phyloP scores from a whole-genome alignment of 2,329 filamentous ascomycete species.

The Plectosphaerella sp. region DNA sequence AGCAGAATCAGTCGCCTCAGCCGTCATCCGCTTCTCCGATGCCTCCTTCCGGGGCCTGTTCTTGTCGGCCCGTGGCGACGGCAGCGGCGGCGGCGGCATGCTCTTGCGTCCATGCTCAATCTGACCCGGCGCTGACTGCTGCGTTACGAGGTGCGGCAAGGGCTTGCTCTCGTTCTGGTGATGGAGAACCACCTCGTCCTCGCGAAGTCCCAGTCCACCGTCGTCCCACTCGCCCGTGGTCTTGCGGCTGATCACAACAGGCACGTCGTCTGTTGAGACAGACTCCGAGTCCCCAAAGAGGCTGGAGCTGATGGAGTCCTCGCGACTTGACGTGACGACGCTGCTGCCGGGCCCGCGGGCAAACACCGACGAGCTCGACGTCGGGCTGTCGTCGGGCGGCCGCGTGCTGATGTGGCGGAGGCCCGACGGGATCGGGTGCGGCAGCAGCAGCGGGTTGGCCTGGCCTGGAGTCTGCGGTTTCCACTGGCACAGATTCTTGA shows the following conservation, averaged over 20 bases:
- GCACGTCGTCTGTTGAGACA: slow-evolving; percentile 70
- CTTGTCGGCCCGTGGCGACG: slow-evolving; percentile 63
- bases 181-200: slow-evolving; percentile 42
- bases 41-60: slow-evolving; percentile 71
- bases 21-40: slow-evolving; percentile 60
- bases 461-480: slow-evolving; percentile 61
- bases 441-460: slow-evolving; percentile 39
- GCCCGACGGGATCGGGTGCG: slow-evolving; percentile 58
- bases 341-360: slow-evolving; percentile 67
- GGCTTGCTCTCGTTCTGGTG: slow-evolving; percentile 32
- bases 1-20: slow-evolving; percentile 78
- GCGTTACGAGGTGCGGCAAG: slow-evolving; percentile 51
- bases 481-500: slow-evolving; percentile 89
- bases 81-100: slow-evolving; percentile 6
- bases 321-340: slow-evolving; percentile 74
- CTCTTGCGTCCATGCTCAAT: slow-evolving; percentile 42
- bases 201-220: slow-evolving; percentile 71
- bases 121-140: slow-evolving; percentile 61
- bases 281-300: slow-evolving; percentile 84
- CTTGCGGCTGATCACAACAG: slow-evolving; percentile 70
- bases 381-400: slow-evolving; percentile 72
- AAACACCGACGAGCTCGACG: slow-evolving; percentile 70
- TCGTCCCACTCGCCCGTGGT: slow-evolving; percentile 74
- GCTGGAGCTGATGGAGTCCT: slow-evolving; percentile 85
- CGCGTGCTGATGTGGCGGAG: slow-evolving; percentile 60